Base-by-base conservation (phyloP, 1,284 basidiomycete species). In the Ganoderma multipileum region DNA sequence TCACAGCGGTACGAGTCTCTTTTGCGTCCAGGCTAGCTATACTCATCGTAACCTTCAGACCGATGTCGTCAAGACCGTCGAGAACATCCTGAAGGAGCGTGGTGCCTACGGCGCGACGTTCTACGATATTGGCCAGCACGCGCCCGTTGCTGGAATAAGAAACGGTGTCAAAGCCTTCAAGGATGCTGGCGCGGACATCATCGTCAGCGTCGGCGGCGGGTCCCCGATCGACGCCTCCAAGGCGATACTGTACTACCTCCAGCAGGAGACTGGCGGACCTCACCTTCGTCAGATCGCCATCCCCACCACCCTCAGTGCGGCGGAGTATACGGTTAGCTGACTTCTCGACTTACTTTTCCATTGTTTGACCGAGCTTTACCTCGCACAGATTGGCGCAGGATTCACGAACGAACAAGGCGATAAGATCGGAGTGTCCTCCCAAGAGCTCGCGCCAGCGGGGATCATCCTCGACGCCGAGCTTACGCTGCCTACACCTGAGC, bases 271-370 rank as follows among this genome's bases (percentile, higher is more conserved):
- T 3, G 87, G 87, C 20, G 86, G 84, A 2, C 67, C 83, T 74
- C 74, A 82, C 80, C 65, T 84, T 74, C 74, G 70, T 41, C 87
- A 91, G 73, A 89, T 95, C 67, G 91, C 93, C 5, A 89, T 95
- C 63, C 94, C 94, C 0, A 95, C 94, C 2, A 95, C 94, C 7
- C 81, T 95, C 39, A 93, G 91, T 71, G 93, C 93, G 1, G 94
- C 94, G 0, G 93, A 95, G 76, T 92, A 91, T 75, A 85, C 85
- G 60, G 91, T 90, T 71, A 68, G 85, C 76, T 12, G 6, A 7
- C 8, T 52, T 8, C 9, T 26, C n/a, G n/a, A 39, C 38, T 7
- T 3, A 16, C 14, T 8, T 23, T 39, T 1, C 23, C 18, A 54
- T 42, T 44, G 6, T 26, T 12, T 52, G n/a, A 30, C 65, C 57